These are phyloP conservation scores for Candida sp. DNA, from an alignment of 1,139 yeast species.

Conservation along the genomic window DNA sequence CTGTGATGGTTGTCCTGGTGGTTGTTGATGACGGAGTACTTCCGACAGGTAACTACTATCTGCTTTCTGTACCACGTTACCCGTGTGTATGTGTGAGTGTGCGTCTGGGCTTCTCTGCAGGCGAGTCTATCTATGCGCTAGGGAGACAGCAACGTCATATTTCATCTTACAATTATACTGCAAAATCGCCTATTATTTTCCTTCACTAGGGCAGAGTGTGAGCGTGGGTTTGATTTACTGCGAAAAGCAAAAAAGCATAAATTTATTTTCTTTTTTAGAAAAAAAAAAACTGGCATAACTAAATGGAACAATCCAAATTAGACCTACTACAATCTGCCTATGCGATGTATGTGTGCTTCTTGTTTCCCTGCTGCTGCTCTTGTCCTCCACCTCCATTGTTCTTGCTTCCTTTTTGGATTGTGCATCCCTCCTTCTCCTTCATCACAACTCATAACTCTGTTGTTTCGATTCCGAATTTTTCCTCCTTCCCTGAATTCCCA, in stretches of 20 bases:
- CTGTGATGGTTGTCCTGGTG: too few species aligned
- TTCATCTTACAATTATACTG: constrained; percentile 2
- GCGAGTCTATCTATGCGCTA: neutral
- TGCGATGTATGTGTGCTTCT: too few species aligned
- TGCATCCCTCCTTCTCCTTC: neutral
- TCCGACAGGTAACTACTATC: too few species aligned
- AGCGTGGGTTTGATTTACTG: neutral
- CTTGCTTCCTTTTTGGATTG: neutral
- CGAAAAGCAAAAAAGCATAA: neutral
- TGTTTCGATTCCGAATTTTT: constrained; percentile 2
- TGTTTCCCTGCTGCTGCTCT: too few species aligned
- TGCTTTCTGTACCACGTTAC: too few species aligned
- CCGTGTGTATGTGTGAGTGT: too few species aligned
- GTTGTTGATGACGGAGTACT: too few species aligned
- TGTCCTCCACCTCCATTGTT: neutral
- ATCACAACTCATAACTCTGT: neutral
- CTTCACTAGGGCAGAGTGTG: neutral
- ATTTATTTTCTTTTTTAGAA: neutral
- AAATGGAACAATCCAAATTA: neutral
- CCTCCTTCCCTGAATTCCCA: neutral
- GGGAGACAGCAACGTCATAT: neutral
- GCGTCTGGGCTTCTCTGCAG: neutral
- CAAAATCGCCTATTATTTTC: neutral
- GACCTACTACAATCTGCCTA: neutral
- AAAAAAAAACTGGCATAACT: neutral